A percentile compares a stretch with the other conserved stretches of the same genome.
phyloP scores from a whole-genome alignment of 805 yeast genomes.

The Cyberlindnera samutprakarnensis region DNA sequence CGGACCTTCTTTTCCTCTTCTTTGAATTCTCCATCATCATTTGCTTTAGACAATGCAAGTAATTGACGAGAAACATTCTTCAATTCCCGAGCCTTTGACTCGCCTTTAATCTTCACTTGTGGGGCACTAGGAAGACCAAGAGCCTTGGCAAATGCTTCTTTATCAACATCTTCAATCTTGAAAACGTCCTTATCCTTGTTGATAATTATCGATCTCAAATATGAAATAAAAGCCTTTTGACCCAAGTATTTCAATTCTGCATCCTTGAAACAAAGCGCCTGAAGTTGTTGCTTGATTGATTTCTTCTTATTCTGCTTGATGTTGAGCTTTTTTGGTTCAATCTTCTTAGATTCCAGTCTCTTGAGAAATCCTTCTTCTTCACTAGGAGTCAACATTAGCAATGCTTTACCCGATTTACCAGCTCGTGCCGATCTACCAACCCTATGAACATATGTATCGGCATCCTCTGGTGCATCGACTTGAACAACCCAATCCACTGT shows the following conservation, averaged over 20 bases:
- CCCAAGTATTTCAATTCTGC: slow-evolving; percentile 90
- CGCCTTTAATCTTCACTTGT: slow-evolving; percentile 64
- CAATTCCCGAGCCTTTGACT: slow-evolving; percentile 49
- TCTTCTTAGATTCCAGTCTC: slow-evolving; percentile 52
- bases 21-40: slow-evolving; percentile 56
- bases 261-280: slow-evolving; percentile 83
- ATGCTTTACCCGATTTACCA: slow-evolving; percentile 76
- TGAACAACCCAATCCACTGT: slow-evolving; percentile 91
- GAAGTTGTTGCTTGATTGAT: slow-evolving; percentile 75
- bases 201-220: slow-evolving; percentile 74
- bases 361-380: slow-evolving; percentile 75
- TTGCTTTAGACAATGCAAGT: slow-evolving; percentile 43
- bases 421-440: slow-evolving; percentile 97
- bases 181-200: slow-evolving; percentile 87
- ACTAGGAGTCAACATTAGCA: slow-evolving; percentile 74
- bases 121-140: slow-evolving; percentile 97
- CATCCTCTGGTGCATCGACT: slow-evolving; percentile 90
- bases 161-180: slow-evolving; percentile 65
- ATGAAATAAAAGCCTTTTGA: slow-evolving; percentile 92
- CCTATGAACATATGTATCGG: slow-evolving; percentile 86
- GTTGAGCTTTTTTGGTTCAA: slow-evolving; percentile 64
- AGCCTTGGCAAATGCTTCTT: slow-evolving; percentile 79
- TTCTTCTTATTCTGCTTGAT: slow-evolving; percentile 67
- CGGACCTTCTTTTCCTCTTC: slow-evolving; percentile 41
- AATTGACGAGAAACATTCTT: slow-evolving; percentile 79